Base-by-base conservation (phyloP, 2,329 filamentous ascomycete genomes). In the Grosmannia serpens region DNA sequence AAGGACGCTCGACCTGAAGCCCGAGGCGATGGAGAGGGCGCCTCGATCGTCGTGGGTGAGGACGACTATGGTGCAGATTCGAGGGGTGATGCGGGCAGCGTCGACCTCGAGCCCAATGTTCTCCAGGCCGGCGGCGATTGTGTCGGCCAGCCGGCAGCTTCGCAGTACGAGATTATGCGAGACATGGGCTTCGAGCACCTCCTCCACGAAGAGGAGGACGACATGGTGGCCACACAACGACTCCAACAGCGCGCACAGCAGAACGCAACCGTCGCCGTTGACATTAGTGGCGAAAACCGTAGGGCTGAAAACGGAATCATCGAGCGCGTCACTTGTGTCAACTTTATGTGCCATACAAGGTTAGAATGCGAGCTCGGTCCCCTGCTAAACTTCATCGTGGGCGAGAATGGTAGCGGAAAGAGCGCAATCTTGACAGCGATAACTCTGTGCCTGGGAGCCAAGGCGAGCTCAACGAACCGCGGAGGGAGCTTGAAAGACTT, bases 371-470 rank as follows among this genome's bases (percentile, higher is more conserved):
- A 87, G 59, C 78, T 99, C n/a, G 94, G 94, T 0, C 94, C 94
- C 0, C 76, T 96, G 44, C 95, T 99, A 71, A 99, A 99, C 72
- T 99, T 99, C 72, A 91, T 99, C 62, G 91, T 96, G 58, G 94
- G 94, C 20, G 91, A 96, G 70, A 99, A 99, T 69, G 94, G 94
- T 35, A 97, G 92, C 69, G 94, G 94, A 41, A 99, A 99, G 75
- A 99, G 94, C 70, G 94, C 94, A 3, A 87, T 97, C 17, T 75
- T 99, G 31, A 97, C 94, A 0, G 94, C 91, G 5, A 83, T 99
- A 63, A 96, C 91, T 0, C 79, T 99, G 38, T 97, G 94, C 67
- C 78, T 99, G n/a, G 94, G 94, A 61, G 92, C 89, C 24, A 97
- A 96, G 71, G 91, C 94, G 2, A 89, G 89, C 58, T 84, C 89